These are phyloP conservation scores for Vinca minor DNA, from an alignment of 257 asterid species.

Conservation along the genomic window DNA sequence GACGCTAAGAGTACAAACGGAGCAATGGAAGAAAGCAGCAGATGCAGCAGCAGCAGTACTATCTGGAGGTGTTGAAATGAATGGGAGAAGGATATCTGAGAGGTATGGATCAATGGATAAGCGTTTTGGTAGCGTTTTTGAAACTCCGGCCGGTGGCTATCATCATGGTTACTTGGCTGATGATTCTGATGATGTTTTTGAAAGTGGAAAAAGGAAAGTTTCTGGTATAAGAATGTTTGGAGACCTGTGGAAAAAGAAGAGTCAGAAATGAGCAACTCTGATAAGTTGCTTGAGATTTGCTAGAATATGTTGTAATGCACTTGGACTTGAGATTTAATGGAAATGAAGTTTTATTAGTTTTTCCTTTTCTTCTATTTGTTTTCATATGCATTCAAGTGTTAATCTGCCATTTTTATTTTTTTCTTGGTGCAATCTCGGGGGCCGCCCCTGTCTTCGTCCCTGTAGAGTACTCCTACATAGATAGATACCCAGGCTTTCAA, in stretches of 20 bases:
- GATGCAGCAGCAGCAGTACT: conserved; percentile 88
- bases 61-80: conserved; percentile 54
- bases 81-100: conserved; percentile 61
- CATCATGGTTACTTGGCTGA: conserved; percentile 38
- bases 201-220: conserved; percentile 62
- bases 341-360: too few relatives aligned
- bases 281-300: neutral
- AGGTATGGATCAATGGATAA: conserved; percentile 97
- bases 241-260: conserved; percentile 85
- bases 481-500: too few relatives aligned
- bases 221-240: conserved; percentile 78
- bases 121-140: conserved; percentile 33
- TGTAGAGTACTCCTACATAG: too few relatives aligned
- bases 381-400: too few relatives aligned
- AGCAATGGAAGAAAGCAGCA: conserved; percentile 97
- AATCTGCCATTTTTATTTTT: too few relatives aligned
- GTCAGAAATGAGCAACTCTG: conserved; percentile 46
- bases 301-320: too few relatives aligned
- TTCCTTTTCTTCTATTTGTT: too few relatives aligned
- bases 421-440: too few relatives aligned
- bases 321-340: too few relatives aligned
- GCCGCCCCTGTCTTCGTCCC: too few relatives aligned
- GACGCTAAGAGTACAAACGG: conserved; percentile 76
- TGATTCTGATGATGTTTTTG: conserved; percentile 46
- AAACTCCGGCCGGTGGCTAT: conserved; percentile 30